Percentiles rank a stretch among this genome's conserved stretches.
These are phyloP conservation scores for Triticum timopheevii DNA, from an alignment of 176 grass and related monocot species.

Conservation along the genomic window DNA sequence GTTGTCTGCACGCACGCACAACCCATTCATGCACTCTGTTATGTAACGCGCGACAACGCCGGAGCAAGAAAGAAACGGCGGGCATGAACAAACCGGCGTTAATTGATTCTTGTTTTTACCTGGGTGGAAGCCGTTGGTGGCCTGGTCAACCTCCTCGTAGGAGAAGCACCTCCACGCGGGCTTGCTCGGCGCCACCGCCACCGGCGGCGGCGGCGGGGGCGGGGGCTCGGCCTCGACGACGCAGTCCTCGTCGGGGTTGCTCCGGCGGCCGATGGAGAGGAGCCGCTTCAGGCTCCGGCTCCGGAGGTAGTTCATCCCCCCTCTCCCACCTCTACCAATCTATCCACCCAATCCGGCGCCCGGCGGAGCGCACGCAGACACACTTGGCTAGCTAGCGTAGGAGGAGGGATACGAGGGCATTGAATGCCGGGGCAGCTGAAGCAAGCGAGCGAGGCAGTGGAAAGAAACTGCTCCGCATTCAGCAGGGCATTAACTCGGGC, in stretches of 20 bases:
- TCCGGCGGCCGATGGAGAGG: constrained; percentile 15
- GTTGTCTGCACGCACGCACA: constrained; percentile 46
- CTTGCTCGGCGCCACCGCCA: constrained; percentile 6
- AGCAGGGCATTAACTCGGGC: constrained; percentile 32
- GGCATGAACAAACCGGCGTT: too few relatives aligned
- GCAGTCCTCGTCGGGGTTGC: constrained; percentile 8
- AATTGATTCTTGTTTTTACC: constrained; percentile 17
- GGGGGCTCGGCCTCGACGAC: neutral
- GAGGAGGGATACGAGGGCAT: neutral
- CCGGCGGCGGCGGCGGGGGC: neutral
- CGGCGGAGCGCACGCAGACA: neutral
- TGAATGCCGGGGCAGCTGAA: constrained; percentile 21
- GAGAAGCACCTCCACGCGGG: constrained; percentile 81
- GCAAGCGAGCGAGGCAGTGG: neutral
- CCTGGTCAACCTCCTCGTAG: constrained; percentile 54
- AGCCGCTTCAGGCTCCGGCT: constrained; percentile 17
- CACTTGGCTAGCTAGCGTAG: neutral
- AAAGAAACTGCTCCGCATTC: neutral
- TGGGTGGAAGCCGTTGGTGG: constrained; percentile 71
- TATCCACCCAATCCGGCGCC: neutral
- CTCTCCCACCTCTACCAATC: neutral
- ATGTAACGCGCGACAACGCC: neutral
- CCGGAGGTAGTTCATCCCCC: neutral
- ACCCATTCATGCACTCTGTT: neutral
- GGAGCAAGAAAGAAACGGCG: neutral